These are phyloP conservation scores for Calonectria montana DNA, from an alignment of 2,329 filamentous ascomycete genomes.

Conservation along the genomic window DNA sequence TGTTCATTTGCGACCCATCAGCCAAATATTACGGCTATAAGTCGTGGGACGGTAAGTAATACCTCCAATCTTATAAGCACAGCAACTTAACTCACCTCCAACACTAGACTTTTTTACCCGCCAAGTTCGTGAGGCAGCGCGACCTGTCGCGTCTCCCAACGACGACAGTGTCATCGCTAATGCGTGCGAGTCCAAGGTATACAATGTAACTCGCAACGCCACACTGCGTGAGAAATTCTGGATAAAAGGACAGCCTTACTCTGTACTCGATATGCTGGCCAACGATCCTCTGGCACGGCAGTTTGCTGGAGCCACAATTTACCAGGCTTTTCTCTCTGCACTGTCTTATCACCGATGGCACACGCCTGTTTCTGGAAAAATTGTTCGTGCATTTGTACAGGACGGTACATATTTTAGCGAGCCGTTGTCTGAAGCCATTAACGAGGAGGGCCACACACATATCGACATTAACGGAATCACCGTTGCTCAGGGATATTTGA, in stretches of 20 bases:
- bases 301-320: slow-evolving; percentile 74
- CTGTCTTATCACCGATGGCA: slow-evolving; percentile 81
- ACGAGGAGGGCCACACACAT: slow-evolving; percentile 38
- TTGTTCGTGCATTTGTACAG: slow-evolving; percentile 67
- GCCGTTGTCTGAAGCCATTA: slow-evolving; percentile 52
- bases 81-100: not conserved
- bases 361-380: slow-evolving; percentile 71
- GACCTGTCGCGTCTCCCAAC: slow-evolving; percentile 68
- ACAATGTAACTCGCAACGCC: slow-evolving; percentile 61
- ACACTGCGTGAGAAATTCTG: slow-evolving; percentile 72
- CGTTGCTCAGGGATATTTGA: slow-evolving; percentile 73
- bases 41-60: not conserved
- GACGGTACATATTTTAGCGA: slow-evolving; percentile 79
- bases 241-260: slow-evolving; percentile 77
- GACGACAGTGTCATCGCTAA: slow-evolving; percentile 68
- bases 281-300: slow-evolving; percentile 62
- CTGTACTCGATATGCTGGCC: slow-evolving; percentile 71
- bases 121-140: slow-evolving; percentile 45
- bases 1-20: slow-evolving; percentile 69
- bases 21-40: slow-evolving; percentile 68
- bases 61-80: not conserved
- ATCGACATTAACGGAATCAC: slow-evolving; percentile 53
- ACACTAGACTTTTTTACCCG: not conserved
- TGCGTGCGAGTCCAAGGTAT: slow-evolving; percentile 73
- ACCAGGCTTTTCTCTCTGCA: slow-evolving; percentile 76